Evolutionary conservation across 306 rosid species (phyloP), one percentile per base, ranked within the genome.

Genomic region (Erythrophleum fordii): DNA sequence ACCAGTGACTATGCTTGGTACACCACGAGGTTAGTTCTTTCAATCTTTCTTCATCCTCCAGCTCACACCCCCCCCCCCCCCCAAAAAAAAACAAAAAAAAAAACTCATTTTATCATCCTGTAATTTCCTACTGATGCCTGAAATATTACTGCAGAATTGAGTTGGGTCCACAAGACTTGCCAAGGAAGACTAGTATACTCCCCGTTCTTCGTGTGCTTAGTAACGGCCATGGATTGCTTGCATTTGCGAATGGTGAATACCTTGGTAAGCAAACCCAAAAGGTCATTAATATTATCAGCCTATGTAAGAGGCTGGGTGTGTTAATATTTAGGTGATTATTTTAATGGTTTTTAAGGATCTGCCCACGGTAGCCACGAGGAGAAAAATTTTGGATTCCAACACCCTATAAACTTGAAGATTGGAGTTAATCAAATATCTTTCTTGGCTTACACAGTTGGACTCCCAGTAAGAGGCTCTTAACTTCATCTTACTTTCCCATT

Each of bases 1-100:
- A 84, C 58, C 14, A 65, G 93, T 8, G 98, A 95, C 81, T 93
- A 95, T 69, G 98, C 84, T n/a, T 95, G 99, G 99, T 95, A 72
- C 86, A 91, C 90, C 76, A 85, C 96, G 2, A 84, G 87, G 98
- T 92, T 81, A 82, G 86, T 39, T 45, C 72, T 66, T 35, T 35
- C 70, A 39, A 61, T 17, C 42, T 26, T 11, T 75, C 37, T 20
- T 10, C 9, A 8, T 59, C 49, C 31, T 58, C 26, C 20, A 25
- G 29, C 26, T 23, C n/a, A n/a, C n/a, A n/a, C n/a, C n/a, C n/a
- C n/a, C n/a, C n/a, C n/a, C n/a, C n/a, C n/a, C n/a, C n/a, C n/a
- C n/a, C n/a, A n/a, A n/a, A n/a, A n/a, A n/a, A n/a, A n/a, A n/a
- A n/a, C n/a, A n/a, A n/a, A n/a, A n/a, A n/a, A n/a, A n/a, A n/a